Percentiles rank a stretch among this genome's conserved stretches.
phyloP scores from a whole-genome alignment of 1,284 basidiomycete genomes.

The Ceratobasidium sp. region DNA sequence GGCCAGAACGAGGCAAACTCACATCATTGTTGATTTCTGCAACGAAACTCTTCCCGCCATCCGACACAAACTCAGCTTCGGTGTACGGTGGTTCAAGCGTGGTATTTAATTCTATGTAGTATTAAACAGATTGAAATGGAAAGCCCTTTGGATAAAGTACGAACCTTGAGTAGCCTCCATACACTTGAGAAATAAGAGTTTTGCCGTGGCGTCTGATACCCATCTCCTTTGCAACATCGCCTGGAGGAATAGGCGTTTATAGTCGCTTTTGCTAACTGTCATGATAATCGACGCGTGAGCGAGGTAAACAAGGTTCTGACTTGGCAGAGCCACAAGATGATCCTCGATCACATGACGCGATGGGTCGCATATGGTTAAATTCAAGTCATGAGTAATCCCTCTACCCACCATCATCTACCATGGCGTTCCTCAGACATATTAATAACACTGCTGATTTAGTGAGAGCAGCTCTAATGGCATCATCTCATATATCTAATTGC shows the following conservation, averaged over 20 bases:
- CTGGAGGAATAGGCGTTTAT: conserved; percentile 31
- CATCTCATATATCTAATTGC: background rate
- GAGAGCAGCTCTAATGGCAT: background rate
- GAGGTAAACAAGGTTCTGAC: conserved; percentile 15
- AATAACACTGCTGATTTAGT: conserved; percentile 12
- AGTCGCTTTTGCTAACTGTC: conserved; percentile 36
- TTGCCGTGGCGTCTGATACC: conserved; percentile 28
- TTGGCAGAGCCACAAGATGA: background rate
- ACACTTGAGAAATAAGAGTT: conserved; percentile 21
- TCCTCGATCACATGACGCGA: conserved; percentile 2
- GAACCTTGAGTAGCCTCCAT: conserved; percentile 22
- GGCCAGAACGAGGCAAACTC: background rate
- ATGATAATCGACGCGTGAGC: conserved; percentile 7
- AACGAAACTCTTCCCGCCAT: conserved; percentile 15
- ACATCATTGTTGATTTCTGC: conserved; percentile 29
- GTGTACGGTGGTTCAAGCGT: background rate
- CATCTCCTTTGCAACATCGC: conserved; percentile 33
- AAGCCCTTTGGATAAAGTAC: background rate
- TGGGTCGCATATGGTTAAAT: too few species aligned
- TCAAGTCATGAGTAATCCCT: background rate
- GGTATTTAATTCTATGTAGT: conserved; percentile 9
- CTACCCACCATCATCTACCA: background rate
- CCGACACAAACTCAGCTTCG: conserved; percentile 20
- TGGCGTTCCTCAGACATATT: conserved; percentile 27
- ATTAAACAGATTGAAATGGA: background rate